Evolutionary conservation across 1,284 basidiomycete genomes (phyloP).

Genomic region (Pseudozyma pruni): DNA sequence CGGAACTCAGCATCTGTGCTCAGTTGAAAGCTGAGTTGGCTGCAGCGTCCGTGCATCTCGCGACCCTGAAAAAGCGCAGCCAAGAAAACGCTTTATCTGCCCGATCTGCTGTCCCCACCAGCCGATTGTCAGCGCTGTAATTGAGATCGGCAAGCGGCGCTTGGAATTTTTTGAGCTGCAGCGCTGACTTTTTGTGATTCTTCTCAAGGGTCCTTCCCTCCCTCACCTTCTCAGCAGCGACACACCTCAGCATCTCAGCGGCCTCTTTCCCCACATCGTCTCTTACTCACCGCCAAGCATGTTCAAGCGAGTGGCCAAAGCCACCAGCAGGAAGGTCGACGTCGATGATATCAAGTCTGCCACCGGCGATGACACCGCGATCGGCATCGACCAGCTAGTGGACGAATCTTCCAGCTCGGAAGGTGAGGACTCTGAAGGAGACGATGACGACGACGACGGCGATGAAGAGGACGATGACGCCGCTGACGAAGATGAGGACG

Average conservation of each 20-base stretch:
- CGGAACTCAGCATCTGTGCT: too few relatives aligned
- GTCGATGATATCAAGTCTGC: conserved; percentile 29
- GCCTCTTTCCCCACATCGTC: neutral
- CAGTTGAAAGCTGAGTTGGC: too few relatives aligned
- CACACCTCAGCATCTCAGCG: too few relatives aligned
- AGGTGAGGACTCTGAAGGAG: conserved; percentile 25
- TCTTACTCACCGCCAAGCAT: conserved; percentile 5
- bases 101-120: conserved; percentile 1
- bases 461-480: conserved; percentile 8
- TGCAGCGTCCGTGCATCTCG: too few relatives aligned
- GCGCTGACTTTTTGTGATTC: conserved; percentile 12
- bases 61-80: neutral
- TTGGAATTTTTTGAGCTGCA: conserved; percentile 23
- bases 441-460: conserved; percentile 16
- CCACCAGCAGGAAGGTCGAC: conserved; percentile 26
- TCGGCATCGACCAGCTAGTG: conserved; percentile 45
- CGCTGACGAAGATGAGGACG: neutral
- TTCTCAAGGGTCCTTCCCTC: conserved; percentile 7
- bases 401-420: conserved; percentile 44
- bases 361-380: conserved; percentile 40
- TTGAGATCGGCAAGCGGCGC: conserved; percentile 1
- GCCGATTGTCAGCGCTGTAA: neutral
- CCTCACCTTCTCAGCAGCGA: neutral
- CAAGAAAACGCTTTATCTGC: conserved; percentile 17
- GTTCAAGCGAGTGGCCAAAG: conserved; percentile 48